These are phyloP conservation scores for Ormosia semicastrata DNA, from an alignment of 306 rosid genomes.

Conservation along the genomic window DNA sequence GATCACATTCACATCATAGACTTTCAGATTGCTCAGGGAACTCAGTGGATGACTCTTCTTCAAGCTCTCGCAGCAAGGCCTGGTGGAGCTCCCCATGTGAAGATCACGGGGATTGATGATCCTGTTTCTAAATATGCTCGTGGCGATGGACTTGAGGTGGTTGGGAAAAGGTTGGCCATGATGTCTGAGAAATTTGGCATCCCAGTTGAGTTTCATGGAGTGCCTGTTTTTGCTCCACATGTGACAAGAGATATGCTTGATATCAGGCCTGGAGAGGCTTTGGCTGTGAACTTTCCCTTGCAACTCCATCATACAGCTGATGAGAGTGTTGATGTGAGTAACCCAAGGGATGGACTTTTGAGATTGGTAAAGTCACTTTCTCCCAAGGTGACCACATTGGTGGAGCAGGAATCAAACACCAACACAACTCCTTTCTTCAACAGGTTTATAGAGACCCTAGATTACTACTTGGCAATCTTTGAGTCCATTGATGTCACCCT, in stretches of 20 bases:
- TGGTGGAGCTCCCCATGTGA: slow-evolving; percentile 76
- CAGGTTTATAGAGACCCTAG: slow-evolving; percentile 78
- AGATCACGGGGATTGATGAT: slow-evolving; percentile 89
- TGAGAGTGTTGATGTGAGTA: slow-evolving; percentile 83
- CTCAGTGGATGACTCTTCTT: slow-evolving; percentile 91
- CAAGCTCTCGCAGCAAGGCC: slow-evolving; percentile 98
- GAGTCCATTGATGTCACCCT: slow-evolving; percentile 86
- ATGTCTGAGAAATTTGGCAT: slow-evolving; percentile 69
- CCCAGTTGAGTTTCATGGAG: slow-evolving; percentile 79
- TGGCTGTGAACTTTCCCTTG: slow-evolving; percentile 92
- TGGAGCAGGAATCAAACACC: slow-evolving; percentile 95
- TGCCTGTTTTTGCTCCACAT: slow-evolving; percentile 66
- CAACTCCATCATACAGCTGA: slow-evolving; percentile 96
- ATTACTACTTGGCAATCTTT: slow-evolving; percentile 85
- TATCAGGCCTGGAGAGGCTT: slow-evolving; percentile 78
- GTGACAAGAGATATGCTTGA: slow-evolving; percentile 72
- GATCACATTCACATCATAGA: slow-evolving; percentile 88
- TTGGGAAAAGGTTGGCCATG: slow-evolving; percentile 55
- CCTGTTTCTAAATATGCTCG: slow-evolving; percentile 79
- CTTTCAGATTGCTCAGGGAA: slow-evolving; percentile 90
- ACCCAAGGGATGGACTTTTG: slow-evolving; percentile 84
- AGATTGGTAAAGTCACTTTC: slow-evolving; percentile 78
- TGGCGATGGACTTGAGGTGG: slow-evolving; percentile 68
- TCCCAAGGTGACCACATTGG: slow-evolving; percentile 80
- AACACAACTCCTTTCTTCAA: slow-evolving; percentile 86